A percentile compares a stretch with the other conserved stretches of the same genome.
Evolutionary conservation across 306 rosid genomes (phyloP).

Genomic region (Quercus bicolor): DNA sequence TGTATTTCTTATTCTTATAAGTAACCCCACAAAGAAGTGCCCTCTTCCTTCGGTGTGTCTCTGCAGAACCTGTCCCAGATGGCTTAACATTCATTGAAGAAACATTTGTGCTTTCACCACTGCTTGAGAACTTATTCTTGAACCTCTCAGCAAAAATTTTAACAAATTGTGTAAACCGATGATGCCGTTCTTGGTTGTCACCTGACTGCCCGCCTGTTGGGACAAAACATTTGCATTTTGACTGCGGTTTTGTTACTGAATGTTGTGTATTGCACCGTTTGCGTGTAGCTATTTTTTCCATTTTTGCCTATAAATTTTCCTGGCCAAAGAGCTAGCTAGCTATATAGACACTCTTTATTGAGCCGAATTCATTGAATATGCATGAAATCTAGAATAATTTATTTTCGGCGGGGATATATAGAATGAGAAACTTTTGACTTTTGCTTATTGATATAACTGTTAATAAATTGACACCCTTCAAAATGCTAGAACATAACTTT

Average conservation of each 20-base stretch:
- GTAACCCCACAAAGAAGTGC: constrained; percentile 83
- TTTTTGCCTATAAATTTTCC: background rate
- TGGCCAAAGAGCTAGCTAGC: background rate
- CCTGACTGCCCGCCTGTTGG: background rate
- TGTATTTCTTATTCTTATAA: constrained; percentile 43
- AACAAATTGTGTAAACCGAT: background rate
- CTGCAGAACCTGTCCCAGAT: background rate
- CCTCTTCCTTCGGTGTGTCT: constrained; percentile 35
- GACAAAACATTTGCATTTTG: background rate
- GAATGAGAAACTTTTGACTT: background rate
- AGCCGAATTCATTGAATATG: background rate
- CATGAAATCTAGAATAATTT: background rate
- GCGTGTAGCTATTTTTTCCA: background rate
- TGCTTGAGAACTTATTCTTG: too few species aligned
- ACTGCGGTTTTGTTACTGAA: background rate
- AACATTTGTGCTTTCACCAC: background rate
- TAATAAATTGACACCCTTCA: background rate
- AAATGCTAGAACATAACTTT: background rate
- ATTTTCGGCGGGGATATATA: background rate
- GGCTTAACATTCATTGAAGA: background rate
- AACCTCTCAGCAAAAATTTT: background rate
- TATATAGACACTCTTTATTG: background rate
- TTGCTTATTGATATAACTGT: background rate
- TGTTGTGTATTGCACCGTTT: background rate
- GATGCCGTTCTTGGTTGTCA: background rate